Percentiles rank a stretch among this genome's conserved stretches.
Conservation (phyloP, 73 alveolate genomes). For the Chromera velia region DNA sequence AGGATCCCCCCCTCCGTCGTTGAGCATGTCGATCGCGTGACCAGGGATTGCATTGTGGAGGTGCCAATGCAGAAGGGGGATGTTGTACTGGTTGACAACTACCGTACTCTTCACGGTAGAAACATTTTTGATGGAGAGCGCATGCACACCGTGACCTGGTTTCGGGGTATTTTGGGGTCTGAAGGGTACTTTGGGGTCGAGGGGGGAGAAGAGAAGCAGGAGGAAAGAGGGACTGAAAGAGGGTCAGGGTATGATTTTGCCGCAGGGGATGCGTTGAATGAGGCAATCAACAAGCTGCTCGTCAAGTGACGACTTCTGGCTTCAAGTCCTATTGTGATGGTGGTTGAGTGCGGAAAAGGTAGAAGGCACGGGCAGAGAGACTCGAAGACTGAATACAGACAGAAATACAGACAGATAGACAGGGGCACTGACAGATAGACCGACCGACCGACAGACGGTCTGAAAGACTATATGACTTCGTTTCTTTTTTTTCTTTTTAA, state of each 20-base stretch:
- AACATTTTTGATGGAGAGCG: slow-evolving; percentile 43
- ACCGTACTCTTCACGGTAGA: slow-evolving; percentile 42
- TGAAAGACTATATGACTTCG: too few relatives aligned
- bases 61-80: background rate
- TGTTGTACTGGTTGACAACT: slow-evolving; percentile 43
- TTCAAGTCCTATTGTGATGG: too few relatives aligned
- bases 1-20: slow-evolving; percentile 28
- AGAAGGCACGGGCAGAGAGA: too few relatives aligned
- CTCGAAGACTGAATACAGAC: too few relatives aligned
- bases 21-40: background rate
- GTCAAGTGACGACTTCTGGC: background rate
- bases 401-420: too few relatives aligned
- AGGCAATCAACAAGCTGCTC: background rate
- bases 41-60: slow-evolving; percentile 23
- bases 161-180: background rate
- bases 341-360: too few relatives aligned
- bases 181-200: background rate
- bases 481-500: too few relatives aligned
- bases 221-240: too few relatives aligned
- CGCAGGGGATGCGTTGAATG: background rate
- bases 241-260: background rate
- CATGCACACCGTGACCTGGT: slow-evolving; percentile 3
- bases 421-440: too few relatives aligned
- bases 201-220: too few relatives aligned
- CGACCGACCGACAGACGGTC: too few relatives aligned